These are phyloP conservation scores for Kentomonas sorsogonicus DNA, from an alignment of 208 protist genomes.

Conservation along the genomic window DNA sequence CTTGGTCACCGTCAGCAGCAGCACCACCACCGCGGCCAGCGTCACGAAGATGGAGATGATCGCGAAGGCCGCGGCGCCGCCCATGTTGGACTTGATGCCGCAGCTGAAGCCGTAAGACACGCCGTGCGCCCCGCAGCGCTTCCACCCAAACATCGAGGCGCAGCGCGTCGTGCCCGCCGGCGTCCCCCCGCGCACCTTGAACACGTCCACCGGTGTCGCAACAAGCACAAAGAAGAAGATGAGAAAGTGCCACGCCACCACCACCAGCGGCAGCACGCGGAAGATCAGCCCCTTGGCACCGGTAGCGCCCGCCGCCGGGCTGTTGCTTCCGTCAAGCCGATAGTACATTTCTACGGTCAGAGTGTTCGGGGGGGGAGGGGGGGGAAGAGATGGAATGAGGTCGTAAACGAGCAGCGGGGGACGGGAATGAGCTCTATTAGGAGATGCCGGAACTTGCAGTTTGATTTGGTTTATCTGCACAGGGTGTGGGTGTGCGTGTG, in stretches of 20 bases:
- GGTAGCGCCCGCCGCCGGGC: too few species aligned
- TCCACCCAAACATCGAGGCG: constrained; percentile 34
- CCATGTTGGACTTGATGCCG: constrained; percentile 30
- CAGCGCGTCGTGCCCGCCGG: constrained; percentile 12
- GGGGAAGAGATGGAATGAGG: too few species aligned
- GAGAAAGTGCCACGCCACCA: constrained; percentile 18
- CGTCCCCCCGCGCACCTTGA: constrained; percentile 16
- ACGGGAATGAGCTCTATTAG: too few species aligned
- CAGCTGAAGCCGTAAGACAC: constrained; percentile 18
- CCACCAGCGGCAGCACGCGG: constrained; percentile 15
- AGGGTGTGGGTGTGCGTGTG: too few species aligned
- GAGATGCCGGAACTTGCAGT: too few species aligned
- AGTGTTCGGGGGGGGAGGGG: too few species aligned
- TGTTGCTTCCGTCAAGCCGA: too few species aligned
- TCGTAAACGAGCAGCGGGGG: too few species aligned
- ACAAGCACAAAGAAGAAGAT: constrained; percentile 29
- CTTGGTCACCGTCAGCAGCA: constrained; percentile 17
- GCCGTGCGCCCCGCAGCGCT: constrained; percentile 19
- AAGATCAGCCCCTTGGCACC: too few species aligned
- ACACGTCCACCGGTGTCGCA: constrained; percentile 30
- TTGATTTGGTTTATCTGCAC: too few species aligned
- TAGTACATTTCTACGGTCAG: too few species aligned
- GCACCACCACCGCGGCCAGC: constrained; percentile 17
- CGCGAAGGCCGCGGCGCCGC: constrained; percentile 30
- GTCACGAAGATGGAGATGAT: constrained; percentile 43